These are phyloP conservation scores for Grigorovia yakushimaensis DNA, from an alignment of 805 yeast species.

Conservation along the genomic window DNA sequence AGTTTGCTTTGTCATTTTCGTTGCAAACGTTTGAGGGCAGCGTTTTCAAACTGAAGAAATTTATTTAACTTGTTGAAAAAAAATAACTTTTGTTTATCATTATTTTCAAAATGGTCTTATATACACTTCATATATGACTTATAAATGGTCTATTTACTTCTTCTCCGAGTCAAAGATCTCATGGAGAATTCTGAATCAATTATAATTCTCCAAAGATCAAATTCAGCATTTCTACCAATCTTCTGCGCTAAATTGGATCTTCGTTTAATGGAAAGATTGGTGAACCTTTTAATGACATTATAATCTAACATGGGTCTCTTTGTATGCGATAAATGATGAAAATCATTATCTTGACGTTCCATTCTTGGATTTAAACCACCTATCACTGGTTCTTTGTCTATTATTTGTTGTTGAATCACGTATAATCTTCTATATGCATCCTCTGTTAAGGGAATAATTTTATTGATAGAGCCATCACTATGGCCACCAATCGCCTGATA, in stretches of 20 bases:
- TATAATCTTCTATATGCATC: conserved; percentile 68
- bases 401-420: conserved; percentile 77
- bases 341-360: conserved; percentile 40
- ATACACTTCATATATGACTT: neutral
- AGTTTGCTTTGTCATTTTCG: conserved; percentile 18
- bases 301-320: conserved; percentile 59
- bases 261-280: conserved; percentile 47
- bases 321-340: conserved; percentile 28
- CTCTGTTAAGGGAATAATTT: conserved; percentile 68
- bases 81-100: too few species aligned
- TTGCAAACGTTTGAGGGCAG: too few species aligned
- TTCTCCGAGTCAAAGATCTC: conserved; percentile 12
- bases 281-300: conserved; percentile 44
- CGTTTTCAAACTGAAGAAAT: too few species aligned
- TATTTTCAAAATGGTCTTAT: too few species aligned
- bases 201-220: conserved; percentile 61
- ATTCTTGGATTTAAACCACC: conserved; percentile 76
- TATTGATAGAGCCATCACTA: conserved; percentile 69
- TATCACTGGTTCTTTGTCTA: conserved; percentile 61
- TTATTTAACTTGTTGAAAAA: neutral
- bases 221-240: conserved; percentile 46
- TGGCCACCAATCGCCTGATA: conserved; percentile 64
- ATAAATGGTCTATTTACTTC: neutral
- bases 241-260: conserved; percentile 45
- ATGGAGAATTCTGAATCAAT: conserved; percentile 43